Evolutionary conservation across 2,329 filamentous ascomycete species (phyloP), one percentile per base, ranked within the genome.

Genomic region (Ophiosphaerella korrae): DNA sequence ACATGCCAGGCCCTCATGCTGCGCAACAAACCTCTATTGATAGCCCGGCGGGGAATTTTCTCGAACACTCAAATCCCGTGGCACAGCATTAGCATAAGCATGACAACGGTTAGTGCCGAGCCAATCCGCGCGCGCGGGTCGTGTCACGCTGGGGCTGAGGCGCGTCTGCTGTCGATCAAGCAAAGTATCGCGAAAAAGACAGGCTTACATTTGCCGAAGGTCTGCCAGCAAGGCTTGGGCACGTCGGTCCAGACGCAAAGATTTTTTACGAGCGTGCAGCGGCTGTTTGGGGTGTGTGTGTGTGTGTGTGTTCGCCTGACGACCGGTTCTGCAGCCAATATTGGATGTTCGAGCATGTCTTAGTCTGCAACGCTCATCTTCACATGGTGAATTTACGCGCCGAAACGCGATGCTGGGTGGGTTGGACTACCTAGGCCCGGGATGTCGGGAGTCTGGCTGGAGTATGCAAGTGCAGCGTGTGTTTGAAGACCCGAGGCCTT

Each of bases 281-380:
- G 18, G 18, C 18, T 4, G 18, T 21, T 21, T 21, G 18, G 18
- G 18, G 5, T n/a, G n/a, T n/a, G n/a, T n/a, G n/a, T n/a, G 5
- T 21, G 3, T 21, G 18, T 21, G 18, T 21, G 18, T 6, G 16
- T 33, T 26, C 40, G 14, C 40, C 26, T 32, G 45, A 52, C 42
- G 38, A 49, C 56, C 53, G 21, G 23, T 31, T 41, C 50, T 55
- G 53, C 48, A 34, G 45, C 56, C 56, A 39, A 41, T 47, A 47
- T 47, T 52, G 41, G 33, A 34, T 12, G 26, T 32, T 42, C 16
- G 46, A 34, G 29, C 32, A 32, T 59, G 60, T 63, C 55, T 62
- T 44, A 55, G 39, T 48, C 34, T 54, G 43, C 36, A 45, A 48
- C 43, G 41, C n/a, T 41, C 14, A 14, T 34, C 24, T 16, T 41